Percentiles rank a stretch among this genome's conserved stretches.
Conservation (phyloP, 371 early-diverging fungal genomes). For the Blastocladiella emersonii region DNA sequence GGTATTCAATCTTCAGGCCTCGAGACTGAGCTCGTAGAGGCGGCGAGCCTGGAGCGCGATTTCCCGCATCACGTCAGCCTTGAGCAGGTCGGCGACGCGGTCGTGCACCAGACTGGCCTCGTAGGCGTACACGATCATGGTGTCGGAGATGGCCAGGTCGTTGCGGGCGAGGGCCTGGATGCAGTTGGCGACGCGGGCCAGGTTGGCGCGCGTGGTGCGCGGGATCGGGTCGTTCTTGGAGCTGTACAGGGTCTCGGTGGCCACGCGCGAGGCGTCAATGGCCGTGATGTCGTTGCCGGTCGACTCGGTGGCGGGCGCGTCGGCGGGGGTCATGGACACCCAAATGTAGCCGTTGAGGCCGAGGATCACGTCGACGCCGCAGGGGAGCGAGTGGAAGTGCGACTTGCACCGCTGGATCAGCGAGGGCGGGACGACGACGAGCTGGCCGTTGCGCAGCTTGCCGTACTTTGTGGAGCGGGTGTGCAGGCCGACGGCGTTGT, state of each 20-base stretch:
- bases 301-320: conserved; percentile 46
- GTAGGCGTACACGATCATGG: conserved; percentile 69
- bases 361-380: conserved; percentile 80
- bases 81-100: background rate
- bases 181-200: conserved; percentile 78
- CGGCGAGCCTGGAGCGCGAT: background rate
- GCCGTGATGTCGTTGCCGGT: conserved; percentile 68
- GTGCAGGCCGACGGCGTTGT: conserved; percentile 83
- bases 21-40: background rate
- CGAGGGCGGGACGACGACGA: conserved; percentile 70
- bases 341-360: conserved; percentile 96
- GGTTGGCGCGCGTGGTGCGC: conserved; percentile 51
- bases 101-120: conserved; percentile 55
- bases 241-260: background rate
- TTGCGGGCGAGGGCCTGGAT: conserved; percentile 59
- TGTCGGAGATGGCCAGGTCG: conserved; percentile 67
- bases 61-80: background rate
- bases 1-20: too few relatives aligned
- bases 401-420: conserved; percentile 80
- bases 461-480: conserved; percentile 94
- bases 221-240: background rate
- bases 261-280: conserved; percentile 5
- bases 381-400: conserved; percentile 75
- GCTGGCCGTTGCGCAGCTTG: conserved; percentile 83
- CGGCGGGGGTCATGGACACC: conserved; percentile 66